Percentiles rank a stretch among this genome's conserved stretches.
phyloP scores from a whole-genome alignment of 192 early-diverging fungal genomes.

The Coemansia sp. region DNA sequence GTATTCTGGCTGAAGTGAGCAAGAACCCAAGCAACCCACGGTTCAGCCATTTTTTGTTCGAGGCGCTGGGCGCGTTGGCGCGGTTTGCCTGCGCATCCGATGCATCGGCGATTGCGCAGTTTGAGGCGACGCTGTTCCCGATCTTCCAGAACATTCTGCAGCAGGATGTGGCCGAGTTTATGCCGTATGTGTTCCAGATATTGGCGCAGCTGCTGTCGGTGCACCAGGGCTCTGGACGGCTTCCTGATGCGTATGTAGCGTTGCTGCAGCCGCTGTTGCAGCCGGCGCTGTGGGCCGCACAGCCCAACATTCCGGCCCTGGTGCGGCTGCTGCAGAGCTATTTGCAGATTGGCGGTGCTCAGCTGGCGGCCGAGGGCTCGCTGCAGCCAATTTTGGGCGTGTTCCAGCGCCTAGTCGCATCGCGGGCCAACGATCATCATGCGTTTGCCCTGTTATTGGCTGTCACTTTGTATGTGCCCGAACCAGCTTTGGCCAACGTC shows the following conservation, averaged over 20 bases:
- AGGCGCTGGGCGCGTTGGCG: conserved; percentile 81
- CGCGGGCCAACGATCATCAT: conserved; percentile 80
- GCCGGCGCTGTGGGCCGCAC: conserved; percentile 84
- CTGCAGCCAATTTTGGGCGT: conserved; percentile 87
- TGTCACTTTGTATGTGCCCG: conserved; percentile 76
- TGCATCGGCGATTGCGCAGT: conserved; percentile 65
- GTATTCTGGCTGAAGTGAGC: conserved; percentile 78
- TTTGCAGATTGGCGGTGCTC: conserved; percentile 68
- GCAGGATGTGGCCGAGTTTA: conserved; percentile 86
- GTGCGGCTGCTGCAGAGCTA: conserved; percentile 86
- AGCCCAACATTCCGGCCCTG: conserved; percentile 92
- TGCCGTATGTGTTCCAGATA: conserved; percentile 97
- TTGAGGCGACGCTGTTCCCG: conserved; percentile 84
- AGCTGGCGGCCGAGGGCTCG: conserved; percentile 69
- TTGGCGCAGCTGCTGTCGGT: conserved; percentile 82
- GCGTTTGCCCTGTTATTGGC: conserved; percentile 79
- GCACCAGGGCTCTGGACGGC: conserved; percentile 58
- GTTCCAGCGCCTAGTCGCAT: conserved; percentile 87
- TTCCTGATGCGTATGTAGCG: conserved; percentile 72
- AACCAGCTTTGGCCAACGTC: conserved; percentile 57
- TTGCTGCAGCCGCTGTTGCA: conserved; percentile 78
- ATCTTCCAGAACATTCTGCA: conserved; percentile 88
- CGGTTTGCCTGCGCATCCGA: conserved; percentile 81
- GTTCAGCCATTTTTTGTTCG: conserved; percentile 98
- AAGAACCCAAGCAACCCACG: conserved; percentile 96